Evolutionary conservation across 2,329 filamentous ascomycete genomes (phyloP).

Genomic region (Aureobasidium zeae): DNA sequence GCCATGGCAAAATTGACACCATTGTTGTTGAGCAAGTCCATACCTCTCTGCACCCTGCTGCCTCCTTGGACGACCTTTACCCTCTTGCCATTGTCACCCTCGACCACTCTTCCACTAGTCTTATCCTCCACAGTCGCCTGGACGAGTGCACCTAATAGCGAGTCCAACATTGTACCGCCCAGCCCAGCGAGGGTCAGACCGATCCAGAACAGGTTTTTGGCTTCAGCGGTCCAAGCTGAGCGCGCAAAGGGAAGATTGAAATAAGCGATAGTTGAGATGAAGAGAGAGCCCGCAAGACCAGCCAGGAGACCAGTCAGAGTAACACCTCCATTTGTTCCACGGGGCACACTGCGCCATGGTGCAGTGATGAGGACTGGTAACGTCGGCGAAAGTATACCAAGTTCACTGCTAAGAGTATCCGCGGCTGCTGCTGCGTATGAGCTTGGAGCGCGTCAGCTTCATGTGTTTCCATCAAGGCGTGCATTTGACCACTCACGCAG

Average conservation of each 20-base stretch:
- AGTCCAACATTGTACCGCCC: constrained; percentile 77
- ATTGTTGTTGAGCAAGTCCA: constrained; percentile 83
- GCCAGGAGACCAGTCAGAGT: constrained; percentile 64
- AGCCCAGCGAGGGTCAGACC: constrained; percentile 61
- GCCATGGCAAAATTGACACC: constrained; percentile 93
- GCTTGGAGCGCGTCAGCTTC: neutral
- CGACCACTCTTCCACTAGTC: constrained; percentile 75
- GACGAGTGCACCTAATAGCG: constrained; percentile 71
- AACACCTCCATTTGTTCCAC: constrained; percentile 89
- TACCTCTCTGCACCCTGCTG: constrained; percentile 49
- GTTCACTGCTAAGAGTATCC: constrained; percentile 90
- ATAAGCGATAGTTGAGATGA: constrained; percentile 48
- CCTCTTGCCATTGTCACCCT: constrained; percentile 54
- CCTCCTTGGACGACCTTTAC: constrained; percentile 33
- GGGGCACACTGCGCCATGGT: constrained; percentile 67
- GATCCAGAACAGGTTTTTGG: constrained; percentile 4
- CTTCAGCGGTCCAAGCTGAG: neutral
- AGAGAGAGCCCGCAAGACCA: constrained; percentile 62
- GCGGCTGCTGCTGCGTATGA: constrained; percentile 85
- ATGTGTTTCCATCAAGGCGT: neutral
- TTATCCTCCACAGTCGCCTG: constrained; percentile 82
- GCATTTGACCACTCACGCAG: neutral
- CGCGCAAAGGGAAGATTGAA: constrained; percentile 5
- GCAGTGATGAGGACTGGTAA: constrained; percentile 81
- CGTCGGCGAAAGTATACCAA: constrained; percentile 74